Conservation (phyloP, 176 grass and related monocot genomes). For the Themeda triandra region DNA sequence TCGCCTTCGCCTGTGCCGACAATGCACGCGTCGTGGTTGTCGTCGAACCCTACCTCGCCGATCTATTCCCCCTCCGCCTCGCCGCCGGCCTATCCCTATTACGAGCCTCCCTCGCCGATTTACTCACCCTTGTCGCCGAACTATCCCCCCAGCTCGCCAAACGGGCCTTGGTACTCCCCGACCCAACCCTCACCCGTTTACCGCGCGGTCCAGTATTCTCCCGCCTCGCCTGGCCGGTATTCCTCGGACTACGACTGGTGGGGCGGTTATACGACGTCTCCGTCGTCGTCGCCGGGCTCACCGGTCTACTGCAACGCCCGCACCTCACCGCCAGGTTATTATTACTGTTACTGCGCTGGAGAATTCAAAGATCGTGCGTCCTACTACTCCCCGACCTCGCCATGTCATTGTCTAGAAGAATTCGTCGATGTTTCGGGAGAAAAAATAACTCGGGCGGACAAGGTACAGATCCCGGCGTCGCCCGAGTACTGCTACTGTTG, state of each 20-base stretch:
- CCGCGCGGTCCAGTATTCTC: neutral
- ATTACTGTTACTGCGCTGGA: neutral
- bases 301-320: too few relatives aligned
- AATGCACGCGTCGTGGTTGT: neutral
- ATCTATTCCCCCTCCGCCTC: too few relatives aligned
- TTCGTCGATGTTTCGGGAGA: neutral
- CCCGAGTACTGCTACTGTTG: slow-evolving; percentile 1
- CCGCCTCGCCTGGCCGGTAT: neutral
- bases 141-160: neutral
- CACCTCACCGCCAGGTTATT: too few relatives aligned
- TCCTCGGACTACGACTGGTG: too few relatives aligned
- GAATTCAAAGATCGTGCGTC: too few relatives aligned
- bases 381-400: neutral
- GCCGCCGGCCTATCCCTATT: too few relatives aligned
- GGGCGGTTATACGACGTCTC: too few relatives aligned
- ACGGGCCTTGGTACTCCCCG: neutral
- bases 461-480: neutral
- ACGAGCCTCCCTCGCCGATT: neutral
- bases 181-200: neutral
- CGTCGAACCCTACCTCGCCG: neutral
- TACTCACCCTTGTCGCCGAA: neutral
- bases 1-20: neutral
- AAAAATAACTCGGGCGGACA: neutral
- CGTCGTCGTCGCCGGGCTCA: too few relatives aligned
- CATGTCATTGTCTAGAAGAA: neutral